These are phyloP conservation scores for Phalaenopsis aphrodite DNA, from an alignment of 106 monocot genomes.

Conservation along the genomic window DNA sequence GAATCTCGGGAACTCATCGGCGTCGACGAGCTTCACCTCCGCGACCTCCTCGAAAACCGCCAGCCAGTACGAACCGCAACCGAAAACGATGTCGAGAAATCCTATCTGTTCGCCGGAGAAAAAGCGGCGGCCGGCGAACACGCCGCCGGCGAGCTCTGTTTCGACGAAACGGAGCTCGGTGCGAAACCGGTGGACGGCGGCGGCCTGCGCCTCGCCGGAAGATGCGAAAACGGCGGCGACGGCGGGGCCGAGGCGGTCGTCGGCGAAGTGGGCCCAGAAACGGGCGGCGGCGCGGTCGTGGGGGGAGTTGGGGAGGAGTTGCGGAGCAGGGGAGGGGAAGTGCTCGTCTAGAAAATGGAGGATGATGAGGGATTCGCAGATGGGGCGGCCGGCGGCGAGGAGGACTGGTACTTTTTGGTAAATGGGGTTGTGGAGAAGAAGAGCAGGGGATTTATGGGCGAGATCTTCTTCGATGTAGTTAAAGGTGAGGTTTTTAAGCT, in stretches of 20 bases:
- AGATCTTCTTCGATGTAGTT: conserved; percentile 62
- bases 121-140: conserved; percentile 62
- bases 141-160: conserved; percentile 52
- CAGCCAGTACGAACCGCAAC: conserved; percentile 72
- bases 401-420: conserved; percentile 72
- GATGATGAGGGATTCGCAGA: conserved; percentile 62
- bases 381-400: conserved; percentile 35
- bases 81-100: conserved; percentile 62
- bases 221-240: conserved; percentile 47
- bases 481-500: conserved; percentile 57
- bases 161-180: conserved; percentile 51
- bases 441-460: conserved; percentile 36
- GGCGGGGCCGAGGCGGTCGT: neutral
- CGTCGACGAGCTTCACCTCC: conserved; percentile 51
- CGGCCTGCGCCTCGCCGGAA: conserved; percentile 40
- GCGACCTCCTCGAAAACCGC: conserved; percentile 53
- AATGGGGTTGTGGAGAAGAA: conserved; percentile 57
- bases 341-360: conserved; percentile 62
- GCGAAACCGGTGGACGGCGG: conserved; percentile 43
- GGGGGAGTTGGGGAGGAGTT: conserved; percentile 34
- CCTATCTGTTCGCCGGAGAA: conserved; percentile 75
- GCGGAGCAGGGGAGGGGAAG: conserved; percentile 14
- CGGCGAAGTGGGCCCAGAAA: conserved; percentile 28
- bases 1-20: conserved; percentile 51
- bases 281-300: conserved; percentile 39